Conservation (phyloP, 495 filamentous ascomycete genomes). For the Xeromyces bisporus region DNA sequence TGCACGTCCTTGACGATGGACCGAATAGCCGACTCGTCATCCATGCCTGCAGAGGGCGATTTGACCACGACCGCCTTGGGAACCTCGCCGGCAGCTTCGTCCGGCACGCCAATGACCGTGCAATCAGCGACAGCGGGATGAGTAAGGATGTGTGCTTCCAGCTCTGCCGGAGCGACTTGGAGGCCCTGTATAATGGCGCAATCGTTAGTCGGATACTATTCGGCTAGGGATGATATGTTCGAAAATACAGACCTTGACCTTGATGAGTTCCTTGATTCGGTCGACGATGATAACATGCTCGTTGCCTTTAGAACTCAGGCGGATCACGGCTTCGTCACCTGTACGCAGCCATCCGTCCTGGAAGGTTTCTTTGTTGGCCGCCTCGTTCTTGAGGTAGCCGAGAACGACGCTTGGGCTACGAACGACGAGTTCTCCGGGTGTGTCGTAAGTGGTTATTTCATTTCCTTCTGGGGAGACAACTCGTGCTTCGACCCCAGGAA, state of each 20-base stretch:
- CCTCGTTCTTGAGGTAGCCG: conserved; percentile 74
- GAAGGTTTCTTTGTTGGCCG: conserved; percentile 67
- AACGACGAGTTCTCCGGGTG: conserved; percentile 65
- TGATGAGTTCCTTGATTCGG: conserved; percentile 86
- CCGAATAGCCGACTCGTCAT: conserved; percentile 40
- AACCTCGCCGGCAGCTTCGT: conserved; percentile 60
- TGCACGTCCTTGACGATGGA: conserved; percentile 63
- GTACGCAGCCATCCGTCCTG: conserved; percentile 69
- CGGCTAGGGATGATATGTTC: no score
- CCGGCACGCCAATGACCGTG: conserved; percentile 65
- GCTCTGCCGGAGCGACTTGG: conserved; percentile 84
- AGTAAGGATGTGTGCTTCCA: conserved; percentile 74
- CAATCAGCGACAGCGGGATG: conserved; percentile 70
- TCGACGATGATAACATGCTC: conserved; percentile 79
- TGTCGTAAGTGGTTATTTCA: conserved; percentile 60
- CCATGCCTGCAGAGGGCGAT: conserved; percentile 37
- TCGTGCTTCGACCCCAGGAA: conserved; percentile 50
- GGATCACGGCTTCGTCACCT: conserved; percentile 67
- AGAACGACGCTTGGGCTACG: conserved; percentile 61
- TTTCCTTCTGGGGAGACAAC: conserved; percentile 55
- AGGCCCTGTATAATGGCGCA: conserved; percentile 37
- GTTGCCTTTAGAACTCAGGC: conserved; percentile 40
- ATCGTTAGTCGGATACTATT: no score
- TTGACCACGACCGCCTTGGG: conserved; percentile 83
- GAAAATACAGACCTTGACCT: conserved; percentile 53